Evolutionary conservation across 768 basidiomycete species (phyloP), one percentile per base, ranked within the genome.

Genomic region (Leucosporidium creatinivorum): DNA sequence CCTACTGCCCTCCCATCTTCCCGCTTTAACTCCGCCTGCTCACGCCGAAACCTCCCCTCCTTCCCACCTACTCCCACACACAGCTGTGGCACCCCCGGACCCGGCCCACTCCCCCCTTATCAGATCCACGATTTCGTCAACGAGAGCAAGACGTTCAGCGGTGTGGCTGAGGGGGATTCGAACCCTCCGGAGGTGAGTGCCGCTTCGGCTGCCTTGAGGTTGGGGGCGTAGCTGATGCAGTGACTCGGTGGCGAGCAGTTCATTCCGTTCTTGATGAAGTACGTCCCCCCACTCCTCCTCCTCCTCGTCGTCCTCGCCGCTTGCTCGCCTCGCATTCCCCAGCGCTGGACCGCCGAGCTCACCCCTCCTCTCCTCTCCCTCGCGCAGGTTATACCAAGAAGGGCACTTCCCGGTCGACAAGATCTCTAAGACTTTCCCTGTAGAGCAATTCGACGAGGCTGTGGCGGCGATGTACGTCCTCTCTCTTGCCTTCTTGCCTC

Each of bases 341-440:
- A 17, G 15, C 6, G 39, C 39, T 13, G 39, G 15, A n/a, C n/a
- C n/a, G 39, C 39, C 39, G 39, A 44, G 39, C 39, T 44, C 39
- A 44, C 39, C 39, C 39, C 39, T 15, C 15, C 39, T 13, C 39
- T 13, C 15, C 15, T 13, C 39, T 17, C 39, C n/a, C 49, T 5
- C 50, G 9, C 25, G 21, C 25, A 51, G 68, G 18, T 49, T 76
- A 26, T 69, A 73, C 65, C 51, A 70, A 25, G 48, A 73, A 21
- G 76, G 76, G 18, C 64, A 70, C 51, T 77, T 77, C 72, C 76
- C 76, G 0, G 51, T 77, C 62, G 72, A 77, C 39, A 66, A 72
- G 36, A 67, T 77, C 44, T 26, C 64, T n/a, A 66, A 68, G 66
- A 54, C 60, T 26, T 77, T 64, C 68, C 66, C 50, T n/a, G 69